These are phyloP conservation scores for Nakaseomyces sp. DNA, from an alignment of 1,139 yeast genomes.

Conservation along the genomic window DNA sequence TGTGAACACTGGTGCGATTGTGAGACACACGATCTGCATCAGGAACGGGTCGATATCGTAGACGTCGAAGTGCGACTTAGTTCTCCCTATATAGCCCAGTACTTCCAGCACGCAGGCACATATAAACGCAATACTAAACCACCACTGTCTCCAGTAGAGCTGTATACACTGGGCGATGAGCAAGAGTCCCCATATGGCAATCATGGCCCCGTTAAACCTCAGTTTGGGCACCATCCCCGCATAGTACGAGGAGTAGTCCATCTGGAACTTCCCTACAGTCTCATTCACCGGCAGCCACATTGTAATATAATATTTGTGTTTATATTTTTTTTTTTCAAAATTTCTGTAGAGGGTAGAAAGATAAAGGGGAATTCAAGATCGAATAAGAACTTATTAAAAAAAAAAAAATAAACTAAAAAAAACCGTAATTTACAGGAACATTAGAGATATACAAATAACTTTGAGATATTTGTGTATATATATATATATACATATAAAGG, in stretches of 20 bases:
- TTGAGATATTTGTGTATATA: too few species aligned
- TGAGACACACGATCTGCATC: slow-evolving; percentile 60
- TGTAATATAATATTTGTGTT: background rate
- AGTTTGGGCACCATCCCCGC: slow-evolving; percentile 27
- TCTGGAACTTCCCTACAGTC: background rate
- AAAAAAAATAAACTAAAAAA: too few species aligned
- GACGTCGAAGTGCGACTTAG: slow-evolving; percentile 38
- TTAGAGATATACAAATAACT: too few species aligned
- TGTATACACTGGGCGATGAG: slow-evolving; percentile 38
- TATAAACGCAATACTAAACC: slow-evolving; percentile 59
- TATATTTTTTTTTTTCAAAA: background rate
- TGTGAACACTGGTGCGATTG: slow-evolving; percentile 79
- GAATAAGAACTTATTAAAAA: too few species aligned
- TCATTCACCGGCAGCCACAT: slow-evolving; percentile 1
- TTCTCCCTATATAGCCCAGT: slow-evolving; percentile 63
- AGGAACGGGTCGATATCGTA: slow-evolving; percentile 40
- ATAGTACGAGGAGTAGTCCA: slow-evolving; percentile 14
- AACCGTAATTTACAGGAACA: too few species aligned
- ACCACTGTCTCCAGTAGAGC: slow-evolving; percentile 51
- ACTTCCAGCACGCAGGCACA: slow-evolving; percentile 58
- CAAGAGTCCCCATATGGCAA: slow-evolving; percentile 41
- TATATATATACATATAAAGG: too few species aligned
- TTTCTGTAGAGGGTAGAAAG: background rate
- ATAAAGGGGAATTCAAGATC: too few species aligned
- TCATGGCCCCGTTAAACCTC: slow-evolving; percentile 39